These are phyloP conservation scores for Boletus subparvulus DNA, from an alignment of 768 basidiomycete genomes.

Conservation along the genomic window DNA sequence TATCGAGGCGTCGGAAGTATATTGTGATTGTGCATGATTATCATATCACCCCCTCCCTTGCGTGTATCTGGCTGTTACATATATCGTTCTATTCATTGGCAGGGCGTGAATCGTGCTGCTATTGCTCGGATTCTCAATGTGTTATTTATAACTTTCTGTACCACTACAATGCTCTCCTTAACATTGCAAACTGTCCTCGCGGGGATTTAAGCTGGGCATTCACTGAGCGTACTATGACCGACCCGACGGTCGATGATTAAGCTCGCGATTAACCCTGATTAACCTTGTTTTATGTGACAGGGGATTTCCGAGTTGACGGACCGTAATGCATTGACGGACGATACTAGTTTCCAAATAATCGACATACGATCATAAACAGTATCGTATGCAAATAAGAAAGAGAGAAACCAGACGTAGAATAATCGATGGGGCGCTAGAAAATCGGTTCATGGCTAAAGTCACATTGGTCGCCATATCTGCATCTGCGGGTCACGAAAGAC, in stretches of 20 bases:
- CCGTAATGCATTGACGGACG: slow-evolving; percentile 4
- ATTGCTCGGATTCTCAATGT: slow-evolving; percentile 31
- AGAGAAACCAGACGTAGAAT: background rate
- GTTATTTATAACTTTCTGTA: slow-evolving; percentile 40
- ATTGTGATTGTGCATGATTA: slow-evolving; percentile 26
- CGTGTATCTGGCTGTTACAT: slow-evolving; percentile 25
- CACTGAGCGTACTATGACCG: background rate
- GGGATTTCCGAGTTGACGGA: background rate
- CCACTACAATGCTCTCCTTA: slow-evolving; percentile 27
- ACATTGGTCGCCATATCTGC: slow-evolving; percentile 86
- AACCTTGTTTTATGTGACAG: slow-evolving; percentile 7
- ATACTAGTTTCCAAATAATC: slow-evolving; percentile 11
- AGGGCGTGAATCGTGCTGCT: slow-evolving; percentile 23
- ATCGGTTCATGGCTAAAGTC: slow-evolving; percentile 72
- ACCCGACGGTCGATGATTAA: slow-evolving; percentile 11
- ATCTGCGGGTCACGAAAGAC: slow-evolving; percentile 61
- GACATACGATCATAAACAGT: slow-evolving; percentile 16
- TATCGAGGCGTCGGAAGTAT: slow-evolving; percentile 31
- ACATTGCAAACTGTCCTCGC: slow-evolving; percentile 17
- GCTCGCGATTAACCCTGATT: slow-evolving; percentile 21
- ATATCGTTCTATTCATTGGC: slow-evolving; percentile 31
- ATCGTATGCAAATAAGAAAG: slow-evolving; percentile 12
- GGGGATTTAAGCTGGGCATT: slow-evolving; percentile 1
- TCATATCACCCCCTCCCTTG: slow-evolving; percentile 15
- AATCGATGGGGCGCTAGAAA: slow-evolving; percentile 21